Evolutionary conservation across 495 filamentous ascomycete species (phyloP), one percentile per base, ranked within the genome.

Genomic region (Evansstolkia leycettana): DNA sequence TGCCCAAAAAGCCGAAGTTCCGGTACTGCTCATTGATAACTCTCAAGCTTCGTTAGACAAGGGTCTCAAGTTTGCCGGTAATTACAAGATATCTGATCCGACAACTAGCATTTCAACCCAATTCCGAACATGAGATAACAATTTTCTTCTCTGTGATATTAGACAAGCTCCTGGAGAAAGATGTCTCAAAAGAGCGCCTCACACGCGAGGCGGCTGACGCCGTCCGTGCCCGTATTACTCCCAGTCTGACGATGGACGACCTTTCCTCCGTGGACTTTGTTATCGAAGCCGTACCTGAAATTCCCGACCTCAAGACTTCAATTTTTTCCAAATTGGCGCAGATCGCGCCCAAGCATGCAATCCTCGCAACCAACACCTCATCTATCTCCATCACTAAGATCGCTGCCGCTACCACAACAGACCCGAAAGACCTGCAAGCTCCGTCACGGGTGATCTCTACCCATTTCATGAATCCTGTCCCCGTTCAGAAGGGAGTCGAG

Each of bases 401-500:
- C 46, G 90, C 90, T 19, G 82, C 84, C 14, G 74, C 90, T 10
- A 84, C 88, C 1, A 81, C 78, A 2, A 58, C 69, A 0, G 73
- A 88, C 50, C 79, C 85, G 0, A 87, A 57, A 7, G 82, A 93
- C 55, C 76, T 81, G 19, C 78, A 81, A 34, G 82, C 81, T 18
- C 76, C 85, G 31, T 86, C 85, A 17, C 78, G 92, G 27, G 90
- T 99, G 1, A 75, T 99, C 32, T 82, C 83, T 34, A 96, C 92
- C 31, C 90, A 99, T 58, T 99, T 99, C 63, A 99, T 99, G 90
- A 99, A 99, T 67, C 90, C 90, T 0, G 90, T 99, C 0, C 92
- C 90, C 1, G 61, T 99, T 2, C 92, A 95, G 52, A 94, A 94
- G 59, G 90, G 90, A 31, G 90, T 99, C 5, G 90, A 99, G 64